Percentiles rank a stretch among this genome's conserved stretches.
Conservation (phyloP, 164 flowering plant genomes). For the Platanus orientalis region DNA sequence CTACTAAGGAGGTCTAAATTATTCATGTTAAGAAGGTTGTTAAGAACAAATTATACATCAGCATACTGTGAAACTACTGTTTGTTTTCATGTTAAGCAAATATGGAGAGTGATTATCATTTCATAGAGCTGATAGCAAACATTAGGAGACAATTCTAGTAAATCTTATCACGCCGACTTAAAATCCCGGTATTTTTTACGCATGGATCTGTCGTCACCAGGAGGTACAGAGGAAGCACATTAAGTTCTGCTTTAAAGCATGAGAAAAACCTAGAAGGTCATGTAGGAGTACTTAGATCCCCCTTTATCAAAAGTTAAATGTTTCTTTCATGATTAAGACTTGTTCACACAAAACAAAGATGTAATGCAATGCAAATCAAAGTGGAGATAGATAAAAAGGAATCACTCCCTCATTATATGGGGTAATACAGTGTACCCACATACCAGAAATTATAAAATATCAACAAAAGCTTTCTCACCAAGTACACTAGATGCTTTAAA, state of each 20-base stretch:
- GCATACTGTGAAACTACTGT: too few relatives aligned
- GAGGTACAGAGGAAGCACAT: not conserved
- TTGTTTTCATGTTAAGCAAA: too few relatives aligned
- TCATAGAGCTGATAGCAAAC: too few relatives aligned
- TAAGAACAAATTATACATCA: too few relatives aligned
- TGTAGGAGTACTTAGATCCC: too few relatives aligned
- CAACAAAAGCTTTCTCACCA: not conserved
- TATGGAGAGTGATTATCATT: too few relatives aligned
- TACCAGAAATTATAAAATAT: not conserved
- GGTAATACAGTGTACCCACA: not conserved
- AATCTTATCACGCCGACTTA: too few relatives aligned
- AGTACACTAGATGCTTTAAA: conserved; percentile 18
- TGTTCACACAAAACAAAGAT: not conserved
- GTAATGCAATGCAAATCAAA: not conserved
- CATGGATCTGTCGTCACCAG: not conserved
- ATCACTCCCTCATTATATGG: not conserved
- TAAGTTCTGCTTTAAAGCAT: too few relatives aligned
- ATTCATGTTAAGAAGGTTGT: too few relatives aligned
- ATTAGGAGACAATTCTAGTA: too few relatives aligned
- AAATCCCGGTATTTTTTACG: not conserved
- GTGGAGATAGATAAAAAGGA: not conserved
- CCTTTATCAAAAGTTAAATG: not conserved
- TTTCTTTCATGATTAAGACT: conserved; percentile 13
- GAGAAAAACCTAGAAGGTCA: too few relatives aligned
- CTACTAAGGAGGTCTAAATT: too few relatives aligned